Evolutionary conservation across 345 rosid species (phyloP), one percentile per base, ranked within the genome.

Genomic region (Camelina sativa): DNA sequence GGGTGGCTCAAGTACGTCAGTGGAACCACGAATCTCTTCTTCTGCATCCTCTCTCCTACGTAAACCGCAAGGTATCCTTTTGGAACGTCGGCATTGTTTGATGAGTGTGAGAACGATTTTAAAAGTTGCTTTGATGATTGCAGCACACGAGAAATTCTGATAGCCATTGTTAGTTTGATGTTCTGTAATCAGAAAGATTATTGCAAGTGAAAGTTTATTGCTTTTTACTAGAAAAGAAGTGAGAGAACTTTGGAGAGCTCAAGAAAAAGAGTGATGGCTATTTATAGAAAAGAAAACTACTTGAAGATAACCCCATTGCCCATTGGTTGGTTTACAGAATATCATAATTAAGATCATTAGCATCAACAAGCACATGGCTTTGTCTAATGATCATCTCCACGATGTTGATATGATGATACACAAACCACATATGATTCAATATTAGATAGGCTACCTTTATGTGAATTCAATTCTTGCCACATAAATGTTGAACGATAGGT

Each of bases 51-150:
- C 50, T 84, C 84, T 50, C 84, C 83, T 0, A 86, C 82, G 67
- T 86, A 83, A 15, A 86, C 82, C 3, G 84, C 81, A 28, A 82
- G 63, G 51, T 77, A 75, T 10, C 86, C 84, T 47, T 65, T 63
- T 5, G 76, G 74, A 19, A 71, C 52, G 17, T 67, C 66, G 11
- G 32, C 41, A 46, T 41, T 55, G 73, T 41, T 68, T 25, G 59
- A 41, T 55, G 73, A 55, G 0, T 40, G 52, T 55, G 72, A 40
- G 1, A 68, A 28, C 23, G 65, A 58, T 41, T 58, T 58, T 12
- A 69, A 12, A 28, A 69, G 55, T 28, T 69, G 46, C 56, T 72
- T 60, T 48, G 62, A 25, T 51, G 69, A 72, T 35, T 72, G 76
- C 35, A 69, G 62, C 35, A 44, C 74, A 19, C 40, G 65, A 46